These are phyloP conservation scores for Phycomyces blakesleeanus DNA, from an alignment of 192 early-diverging fungal species.

Conservation along the genomic window DNA sequence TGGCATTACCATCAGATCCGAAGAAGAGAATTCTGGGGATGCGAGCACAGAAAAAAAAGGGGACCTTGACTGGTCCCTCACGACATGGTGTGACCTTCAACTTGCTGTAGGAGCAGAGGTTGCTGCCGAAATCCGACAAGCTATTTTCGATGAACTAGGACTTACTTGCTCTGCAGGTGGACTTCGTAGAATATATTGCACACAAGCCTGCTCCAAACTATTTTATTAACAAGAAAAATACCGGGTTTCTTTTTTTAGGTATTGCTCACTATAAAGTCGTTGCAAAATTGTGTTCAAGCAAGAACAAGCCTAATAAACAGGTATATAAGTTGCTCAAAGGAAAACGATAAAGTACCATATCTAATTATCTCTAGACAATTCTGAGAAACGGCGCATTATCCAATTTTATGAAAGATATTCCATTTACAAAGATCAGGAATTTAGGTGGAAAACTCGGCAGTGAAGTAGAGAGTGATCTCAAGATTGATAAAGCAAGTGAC, in stretches of 20 bases:
- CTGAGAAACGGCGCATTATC: conserved; percentile 54
- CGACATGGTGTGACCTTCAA: conserved; percentile 73
- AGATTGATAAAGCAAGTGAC: conserved; percentile 54
- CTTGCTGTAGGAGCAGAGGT: conserved; percentile 70
- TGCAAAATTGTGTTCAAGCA: conserved; percentile 79
- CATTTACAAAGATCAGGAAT: conserved; percentile 75
- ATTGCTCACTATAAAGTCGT: conserved; percentile 84
- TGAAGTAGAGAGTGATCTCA: conserved; percentile 60
- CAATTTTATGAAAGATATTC: conserved; percentile 58
- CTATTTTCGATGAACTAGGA: conserved; percentile 60
- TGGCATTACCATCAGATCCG: conserved; percentile 46
- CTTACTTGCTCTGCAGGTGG: conserved; percentile 78
- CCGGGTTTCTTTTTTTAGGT: conserved; percentile 40
- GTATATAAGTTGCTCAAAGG: conserved; percentile 16
- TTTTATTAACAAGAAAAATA: too few species aligned
- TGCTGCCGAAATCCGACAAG: conserved; percentile 58
- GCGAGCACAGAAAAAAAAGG: background rate
- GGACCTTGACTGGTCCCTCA: conserved; percentile 1
- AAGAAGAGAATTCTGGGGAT: conserved; percentile 15
- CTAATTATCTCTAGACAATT: conserved; percentile 54
- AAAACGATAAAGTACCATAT: background rate
- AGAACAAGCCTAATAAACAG: conserved; percentile 85
- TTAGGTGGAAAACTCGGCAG: conserved; percentile 85
- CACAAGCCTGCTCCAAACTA: too few species aligned
- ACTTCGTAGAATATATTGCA: too few species aligned